These are phyloP conservation scores for Juglanconis oblonga DNA, from an alignment of 2,329 filamentous ascomycete species.

Conservation along the genomic window DNA sequence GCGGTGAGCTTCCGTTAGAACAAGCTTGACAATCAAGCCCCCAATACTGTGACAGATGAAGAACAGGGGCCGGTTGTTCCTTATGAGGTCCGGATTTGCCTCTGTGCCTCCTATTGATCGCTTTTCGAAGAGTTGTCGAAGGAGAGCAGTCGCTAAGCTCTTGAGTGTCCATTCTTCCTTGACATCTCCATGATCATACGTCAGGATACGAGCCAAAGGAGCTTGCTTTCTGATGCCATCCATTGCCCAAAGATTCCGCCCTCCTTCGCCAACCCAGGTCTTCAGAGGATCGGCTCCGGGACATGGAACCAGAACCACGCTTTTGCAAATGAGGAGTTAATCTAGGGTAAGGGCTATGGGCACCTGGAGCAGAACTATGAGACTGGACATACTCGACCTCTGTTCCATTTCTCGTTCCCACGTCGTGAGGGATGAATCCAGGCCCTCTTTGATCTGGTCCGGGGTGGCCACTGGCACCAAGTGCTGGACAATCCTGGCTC, in stretches of 20 bases:
- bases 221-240: constrained; percentile 47
- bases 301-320: constrained; percentile 47
- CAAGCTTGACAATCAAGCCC: constrained; percentile 53
- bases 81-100: constrained; percentile 9
- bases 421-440: no score
- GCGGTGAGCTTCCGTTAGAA: constrained; percentile 42
- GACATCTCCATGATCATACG: constrained; percentile 43
- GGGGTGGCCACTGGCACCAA: no score
- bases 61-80: constrained; percentile 44
- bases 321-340: not conserved
- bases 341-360: no score
- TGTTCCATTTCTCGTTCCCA: no score
- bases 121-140: constrained; percentile 34
- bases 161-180: constrained; percentile 36
- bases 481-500: no score
- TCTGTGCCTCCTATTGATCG: not conserved
- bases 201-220: constrained; percentile 41
- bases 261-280: constrained; percentile 44
- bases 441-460: no score
- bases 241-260: constrained; percentile 40
- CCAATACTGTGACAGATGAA: constrained; percentile 58
- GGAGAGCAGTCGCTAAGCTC: constrained; percentile 40
- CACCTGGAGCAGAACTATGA: no score
- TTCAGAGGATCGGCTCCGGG: constrained; percentile 44
- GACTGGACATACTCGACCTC: no score